Evolutionary conservation across 2,329 filamentous ascomycete genomes (phyloP).

Genomic region (Juglanconis juglandina): DNA sequence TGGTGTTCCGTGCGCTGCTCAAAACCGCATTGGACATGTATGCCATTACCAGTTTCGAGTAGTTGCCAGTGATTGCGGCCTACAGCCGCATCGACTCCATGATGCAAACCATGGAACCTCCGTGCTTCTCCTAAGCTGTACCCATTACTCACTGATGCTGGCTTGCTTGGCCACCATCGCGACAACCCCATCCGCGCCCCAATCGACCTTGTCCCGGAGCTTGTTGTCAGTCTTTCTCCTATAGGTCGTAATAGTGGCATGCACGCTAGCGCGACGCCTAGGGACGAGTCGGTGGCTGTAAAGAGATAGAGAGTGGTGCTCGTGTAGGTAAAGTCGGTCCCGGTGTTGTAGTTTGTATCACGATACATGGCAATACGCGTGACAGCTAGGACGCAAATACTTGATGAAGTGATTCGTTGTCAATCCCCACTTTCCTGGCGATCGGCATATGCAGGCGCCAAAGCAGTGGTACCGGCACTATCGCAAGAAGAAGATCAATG

Average conservation of each 20-base stretch:
- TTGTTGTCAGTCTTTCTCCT: not conserved
- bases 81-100: no score
- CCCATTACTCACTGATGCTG: no score
- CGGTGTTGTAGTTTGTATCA: not conserved
- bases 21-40: no score
- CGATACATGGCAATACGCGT: not conserved
- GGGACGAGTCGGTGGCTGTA: not conserved
- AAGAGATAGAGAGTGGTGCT: not conserved
- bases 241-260: not conserved
- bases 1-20: no score
- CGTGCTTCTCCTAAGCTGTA: no score
- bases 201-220: no score
- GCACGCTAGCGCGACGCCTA: not conserved
- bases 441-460: not conserved
- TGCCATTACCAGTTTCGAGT: no score
- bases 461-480: not conserved
- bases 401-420: not conserved
- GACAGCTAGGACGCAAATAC: not conserved
- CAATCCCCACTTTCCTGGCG: not conserved
- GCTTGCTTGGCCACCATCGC: no score
- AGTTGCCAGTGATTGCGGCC: no score
- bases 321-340: not conserved
- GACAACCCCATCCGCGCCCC: no score
- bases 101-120: no score
- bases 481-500: not conserved